Conservation (phyloP, 192 early-diverging fungal genomes). For the Rhizophagus sp. region DNA sequence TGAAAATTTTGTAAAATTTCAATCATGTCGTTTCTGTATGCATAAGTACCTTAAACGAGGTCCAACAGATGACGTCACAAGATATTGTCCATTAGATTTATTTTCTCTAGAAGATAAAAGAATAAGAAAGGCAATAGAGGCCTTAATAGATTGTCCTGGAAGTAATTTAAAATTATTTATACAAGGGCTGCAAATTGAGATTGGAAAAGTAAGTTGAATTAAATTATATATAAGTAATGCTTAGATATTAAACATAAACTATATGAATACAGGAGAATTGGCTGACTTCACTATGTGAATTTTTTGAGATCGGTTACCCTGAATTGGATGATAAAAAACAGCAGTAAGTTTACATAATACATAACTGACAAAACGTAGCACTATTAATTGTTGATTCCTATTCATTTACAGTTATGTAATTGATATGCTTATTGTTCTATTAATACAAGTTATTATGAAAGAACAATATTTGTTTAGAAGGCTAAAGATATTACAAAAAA, state of each 20-base stretch:
- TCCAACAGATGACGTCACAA: background rate
- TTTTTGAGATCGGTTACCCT: background rate
- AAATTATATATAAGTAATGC: background rate
- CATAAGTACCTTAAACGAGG: slow-evolving; percentile 60
- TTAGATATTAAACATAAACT: background rate
- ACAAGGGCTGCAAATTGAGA: slow-evolving; percentile 36
- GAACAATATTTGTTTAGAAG: slow-evolving; percentile 46
- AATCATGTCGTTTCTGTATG: slow-evolving; percentile 78
- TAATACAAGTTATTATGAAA: slow-evolving; percentile 44
- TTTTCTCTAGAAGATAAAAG: slow-evolving; percentile 43
- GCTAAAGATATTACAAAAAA: slow-evolving; percentile 49
- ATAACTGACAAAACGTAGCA: background rate
- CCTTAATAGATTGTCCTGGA: slow-evolving; percentile 45
- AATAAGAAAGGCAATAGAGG: slow-evolving; percentile 41
- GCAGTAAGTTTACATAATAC: background rate
- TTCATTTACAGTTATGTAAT: background rate
- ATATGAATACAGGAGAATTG: slow-evolving; percentile 9
- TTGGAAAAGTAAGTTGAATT: slow-evolving; percentile 19
- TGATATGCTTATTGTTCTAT: slow-evolving; percentile 31
- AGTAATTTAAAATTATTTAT: slow-evolving; percentile 60
- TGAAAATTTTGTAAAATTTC: slow-evolving; percentile 48
- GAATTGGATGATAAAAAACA: background rate
- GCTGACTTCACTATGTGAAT: background rate
- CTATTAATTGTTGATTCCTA: background rate
- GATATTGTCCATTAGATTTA: slow-evolving; percentile 75